Base-by-base conservation (phyloP, 192 early-diverging fungal species). In the Gonapodya prolifera region DNA sequence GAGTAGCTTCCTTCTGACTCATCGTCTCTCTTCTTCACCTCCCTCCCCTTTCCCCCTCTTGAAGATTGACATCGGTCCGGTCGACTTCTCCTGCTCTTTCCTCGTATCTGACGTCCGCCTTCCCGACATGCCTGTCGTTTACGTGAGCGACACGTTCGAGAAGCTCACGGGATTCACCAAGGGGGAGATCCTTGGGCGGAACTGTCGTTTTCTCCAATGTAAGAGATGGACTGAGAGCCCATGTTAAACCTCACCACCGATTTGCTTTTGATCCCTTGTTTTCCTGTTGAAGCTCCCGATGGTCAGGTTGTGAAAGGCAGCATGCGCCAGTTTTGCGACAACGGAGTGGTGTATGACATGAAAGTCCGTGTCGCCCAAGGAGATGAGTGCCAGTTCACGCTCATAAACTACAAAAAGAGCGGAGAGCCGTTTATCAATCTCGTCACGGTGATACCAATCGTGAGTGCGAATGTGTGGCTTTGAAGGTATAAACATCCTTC, bases 361-460 rank as follows among this genome's bases (percentile, higher is more conserved):
- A 84, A 85, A 30, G 83, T 83, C 18, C 80, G 82, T 30, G 80
- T 89, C 74, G 69, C 82, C 0, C 75, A 81, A 2, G 80, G 84
- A 2, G 85, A 90, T 45, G 91, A 92, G 83, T 87, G 84, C 33
- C 91, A 92, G 76, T 86, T 87, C 34, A 86, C 85, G 2, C 81
- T 91, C 18, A 88, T 92, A 31, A 92, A 92, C 79, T 92, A 92
- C 80, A 81, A 86, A 33, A 91, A 91, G 75, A 83, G 81, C 28
- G 90, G 90, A 30, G 88, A 88, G 82, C 86, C 91, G 1, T 92
- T 92, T 83, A 87, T 92, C 70, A 92, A 92, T 77, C 80, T 91
- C 18, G 75, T 92, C 1, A 91, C 91, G 0, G 81, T 91, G 23
- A 86, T 92, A 33, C 91, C 91, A 0, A 82, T 92, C 13, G 45